A percentile compares a stretch with the other conserved stretches of the same genome.
These are phyloP conservation scores for Penicillium sumatraense DNA, from an alignment of 2,329 filamentous ascomycete species.

Conservation along the genomic window DNA sequence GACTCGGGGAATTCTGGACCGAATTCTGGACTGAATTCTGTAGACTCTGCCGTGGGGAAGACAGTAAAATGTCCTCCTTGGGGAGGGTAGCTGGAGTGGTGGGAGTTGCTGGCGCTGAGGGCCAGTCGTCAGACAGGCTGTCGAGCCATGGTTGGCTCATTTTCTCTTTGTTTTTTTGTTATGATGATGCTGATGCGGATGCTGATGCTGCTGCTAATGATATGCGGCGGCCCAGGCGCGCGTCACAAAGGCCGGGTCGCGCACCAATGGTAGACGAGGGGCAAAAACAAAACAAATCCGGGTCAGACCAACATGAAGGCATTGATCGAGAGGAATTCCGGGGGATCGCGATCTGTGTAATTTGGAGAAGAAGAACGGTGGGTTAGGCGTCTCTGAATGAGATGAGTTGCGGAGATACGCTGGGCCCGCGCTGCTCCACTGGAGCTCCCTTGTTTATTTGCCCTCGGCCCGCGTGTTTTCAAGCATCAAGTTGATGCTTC, in stretches of 20 bases:
- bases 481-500: no score
- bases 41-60: constrained; percentile 30
- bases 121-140: constrained; percentile 50
- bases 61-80: constrained; percentile 23
- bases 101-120: constrained; percentile 42
- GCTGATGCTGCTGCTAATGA: background rate
- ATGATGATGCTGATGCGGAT: constrained; percentile 11
- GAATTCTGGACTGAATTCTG: constrained; percentile 35
- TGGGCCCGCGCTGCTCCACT: constrained; percentile 24
- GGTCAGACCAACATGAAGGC: constrained; percentile 1
- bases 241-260: constrained; percentile 13
- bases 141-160: constrained; percentile 50
- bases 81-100: constrained; percentile 32
- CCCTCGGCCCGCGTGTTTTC: no score
- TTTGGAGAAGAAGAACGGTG: background rate
- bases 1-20: constrained; percentile 38
- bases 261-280: constrained; percentile 10
- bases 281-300: constrained; percentile 3
- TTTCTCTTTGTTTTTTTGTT: constrained; percentile 30
- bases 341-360: no score
- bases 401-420: constrained; percentile 11
- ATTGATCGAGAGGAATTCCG: background rate
- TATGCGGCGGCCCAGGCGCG: constrained; percentile 10
- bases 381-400: background rate
- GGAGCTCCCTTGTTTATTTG: background rate